These are phyloP conservation scores for Acer yangbiense DNA, from an alignment of 345 rosid genomes.

Conservation along the genomic window DNA sequence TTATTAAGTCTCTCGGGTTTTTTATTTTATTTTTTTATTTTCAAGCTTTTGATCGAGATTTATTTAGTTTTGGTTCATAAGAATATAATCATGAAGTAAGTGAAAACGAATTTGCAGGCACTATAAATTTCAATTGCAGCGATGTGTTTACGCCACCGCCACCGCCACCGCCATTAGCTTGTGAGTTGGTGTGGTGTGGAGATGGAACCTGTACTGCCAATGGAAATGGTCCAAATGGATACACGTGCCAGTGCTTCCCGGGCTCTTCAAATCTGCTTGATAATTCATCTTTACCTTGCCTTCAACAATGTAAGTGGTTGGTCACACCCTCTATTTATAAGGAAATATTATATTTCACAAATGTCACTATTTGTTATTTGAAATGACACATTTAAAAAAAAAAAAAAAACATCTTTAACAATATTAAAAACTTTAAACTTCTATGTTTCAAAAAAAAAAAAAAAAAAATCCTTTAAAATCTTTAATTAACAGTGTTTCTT, in stretches of 20 bases:
- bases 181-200: slow-evolving; percentile 40
- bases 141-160: slow-evolving; percentile 34
- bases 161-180: slow-evolving; percentile 35
- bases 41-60: too few species aligned
- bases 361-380: too few species aligned
- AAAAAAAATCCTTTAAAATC: too few species aligned
- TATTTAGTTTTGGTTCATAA: too few species aligned
- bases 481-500: too few species aligned
- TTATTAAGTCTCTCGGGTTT: too few species aligned
- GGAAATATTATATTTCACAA: too few species aligned
- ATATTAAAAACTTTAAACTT: too few species aligned
- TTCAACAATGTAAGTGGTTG: slow-evolving; percentile 33
- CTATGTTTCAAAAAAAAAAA: too few species aligned
- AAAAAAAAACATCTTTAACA: too few species aligned
- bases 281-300: slow-evolving; percentile 25
- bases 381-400: too few species aligned
- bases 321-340: neutral
- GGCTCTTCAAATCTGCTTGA: slow-evolving; percentile 32
- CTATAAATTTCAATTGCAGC: slow-evolving; percentile 36
- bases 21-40: too few species aligned
- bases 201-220: slow-evolving; percentile 43
- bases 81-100: neutral
- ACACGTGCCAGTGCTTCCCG: slow-evolving; percentile 37
- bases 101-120: slow-evolving; percentile 36
- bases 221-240: slow-evolving; percentile 27